Base-by-base conservation (phyloP, 23 red algal species). In the Chondrus crispus region DNA sequence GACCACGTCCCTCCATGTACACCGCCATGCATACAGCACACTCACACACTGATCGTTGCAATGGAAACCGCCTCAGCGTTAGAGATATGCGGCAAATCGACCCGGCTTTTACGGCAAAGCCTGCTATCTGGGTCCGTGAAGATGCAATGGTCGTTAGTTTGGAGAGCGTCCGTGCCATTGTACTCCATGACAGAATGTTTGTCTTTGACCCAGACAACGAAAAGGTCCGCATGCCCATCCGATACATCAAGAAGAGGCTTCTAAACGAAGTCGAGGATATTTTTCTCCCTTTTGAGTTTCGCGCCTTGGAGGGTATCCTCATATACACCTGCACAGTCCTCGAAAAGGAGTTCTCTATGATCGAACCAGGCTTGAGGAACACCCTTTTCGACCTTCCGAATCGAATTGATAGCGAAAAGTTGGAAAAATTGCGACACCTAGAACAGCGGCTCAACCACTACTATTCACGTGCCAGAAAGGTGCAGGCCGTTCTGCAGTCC, bases 51-150 rank as follows among this genome's bases (percentile, higher is more conserved):
- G 53, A 76, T 46, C 62, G 80, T 75, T 9, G 36, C 32, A 37
- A 63, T 26, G 68, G 62, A 36, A 93, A 91, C 55, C 72, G 80
- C 12, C 88, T 98, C 10, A 83, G 88, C 11, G 45, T 85, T 13
- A 85, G 95, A 5, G 95, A 98, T 73, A 95, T 98, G 64, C 85
- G 95, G 20, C 95, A 98, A 50, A 88, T 98, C 43, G 95, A 98
- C 73, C 95, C 95, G 5, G 76, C 90, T 2, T 98, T 98, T 50
- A 73, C 75, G 11, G 79, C 91, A 49, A 98, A 98, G 62, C 85
- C 95, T n/a, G 91, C 95, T 9, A 84, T 98, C 44, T 98, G 95
- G 95, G 91, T 98, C 14, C 95, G 95, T 16, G 91, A 85, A 52
- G 88, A 93, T 55, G 95, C 91, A 36, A 90, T 98, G 26, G 88